Evolutionary conservation across 2,329 filamentous ascomycete species (phyloP), one percentile per base, ranked within the genome.

Genomic region (Arthroderma sp.): DNA sequence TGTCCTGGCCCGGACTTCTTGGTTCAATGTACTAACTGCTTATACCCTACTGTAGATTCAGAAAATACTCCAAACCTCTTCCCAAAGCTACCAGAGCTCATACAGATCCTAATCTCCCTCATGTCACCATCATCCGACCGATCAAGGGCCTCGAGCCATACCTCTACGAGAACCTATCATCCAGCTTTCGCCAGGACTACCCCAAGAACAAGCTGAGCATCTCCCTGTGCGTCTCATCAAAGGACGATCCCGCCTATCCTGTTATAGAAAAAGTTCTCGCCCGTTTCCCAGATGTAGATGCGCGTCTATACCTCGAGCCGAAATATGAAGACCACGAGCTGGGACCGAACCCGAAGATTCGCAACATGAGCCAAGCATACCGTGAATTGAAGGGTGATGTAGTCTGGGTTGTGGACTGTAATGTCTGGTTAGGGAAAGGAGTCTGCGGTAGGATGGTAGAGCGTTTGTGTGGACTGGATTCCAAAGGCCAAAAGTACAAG

Each of bases 271-370:
- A 81, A 55, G 74, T 97, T 7, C 71, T 95, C 47, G 70, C 76
- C 47, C 86, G 95, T 67, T 91, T 91, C 64, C 82, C 87, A 0
- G 71, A 75, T 11, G 80, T 82, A 64, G 85, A 95, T 71, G 85
- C 83, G 1, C 79, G 79, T 55, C 77, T 97, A 2, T 78, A 91
- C 9, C 77, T 96, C 52, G 91, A 96, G 73, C 81, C 87, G 54
- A 86, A 95, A 59, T 90, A 73, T 9, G 78, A 77, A 51, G 66
- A 73, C 54, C 72, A 79, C 61, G 79, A 81, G 58, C 78, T 97
- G 58, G 94, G 94, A 0, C 93, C 93, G 1, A 98, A 98, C 67
- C 93, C 93, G n/a, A 98, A 98, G 76, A 94, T 98, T 64, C 80
- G 93, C 54, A 98, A 98, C 70, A 88, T 97, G 78, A 96, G 91